Base-by-base conservation (phyloP, 495 filamentous ascomycete genomes). In the Aspergillus haitiensis region DNA sequence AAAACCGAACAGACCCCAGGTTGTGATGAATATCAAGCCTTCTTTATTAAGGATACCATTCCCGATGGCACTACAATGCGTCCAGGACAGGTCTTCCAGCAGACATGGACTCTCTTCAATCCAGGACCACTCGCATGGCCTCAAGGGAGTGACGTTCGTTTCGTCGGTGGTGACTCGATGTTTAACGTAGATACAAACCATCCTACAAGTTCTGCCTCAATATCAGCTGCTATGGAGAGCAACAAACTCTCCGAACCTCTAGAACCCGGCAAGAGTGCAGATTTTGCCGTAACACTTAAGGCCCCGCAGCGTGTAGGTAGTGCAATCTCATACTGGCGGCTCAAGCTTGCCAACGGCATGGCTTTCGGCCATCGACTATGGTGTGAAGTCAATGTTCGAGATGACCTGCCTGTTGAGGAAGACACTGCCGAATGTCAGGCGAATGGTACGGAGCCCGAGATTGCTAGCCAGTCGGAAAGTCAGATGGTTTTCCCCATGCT, bases 401-500 rank as follows among this genome's bases (percentile, higher is more conserved):
- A 64, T 37, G 59, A 56, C 44, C 42, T 10, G 0, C 15, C 45
- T 8, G 15, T 46, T 8, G 50, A 48, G 44, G 53, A 52, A 11
- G 58, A 67, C 31, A 70, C 71, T 62, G 21, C 13, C n/a, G 35
- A 56, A 8, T 15, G 9, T 32, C 18, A 35, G 21, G 21, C 46
- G n/a, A 11, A 46, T 21, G 67, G 74, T 58, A 66, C 71, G 13
- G 67, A 63, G 7, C 32, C 53, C 21, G 68, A 62, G 37, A 59
- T 56, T 49, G 34, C 56, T 12, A 52, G 60, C 10, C 44, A 72
- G 60, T 56, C 68, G 63, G 69, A 67, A 52, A 88, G 87, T 71
- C 82, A 87, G 57, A 97, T 98, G 91, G 92, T 98, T 67, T 98
- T 98, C 84, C 95, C 95, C 60, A 93, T 88, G 74, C 84, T 98